phyloP scores from a whole-genome alignment of 2,329 filamentous ascomycete genomes.

The Talaromyces verruculosus region DNA sequence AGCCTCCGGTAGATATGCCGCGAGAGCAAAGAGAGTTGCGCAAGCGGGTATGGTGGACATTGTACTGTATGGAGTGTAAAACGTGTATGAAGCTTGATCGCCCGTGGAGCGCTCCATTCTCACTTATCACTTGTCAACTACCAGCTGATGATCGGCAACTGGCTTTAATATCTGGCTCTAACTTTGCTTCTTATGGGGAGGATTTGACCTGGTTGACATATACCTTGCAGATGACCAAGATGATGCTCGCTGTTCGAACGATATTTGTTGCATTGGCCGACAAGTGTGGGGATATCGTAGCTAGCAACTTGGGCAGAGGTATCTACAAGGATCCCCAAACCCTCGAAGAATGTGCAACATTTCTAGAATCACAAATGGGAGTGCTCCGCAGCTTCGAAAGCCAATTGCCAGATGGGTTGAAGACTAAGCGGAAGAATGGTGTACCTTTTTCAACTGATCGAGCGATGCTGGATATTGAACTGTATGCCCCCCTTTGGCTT shows the following conservation, averaged over 20 bases:
- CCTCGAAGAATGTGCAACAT: slow-evolving; percentile 35
- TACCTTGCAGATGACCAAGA: slow-evolving; percentile 35
- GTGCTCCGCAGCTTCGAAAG: slow-evolving; percentile 35
- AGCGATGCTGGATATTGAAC: slow-evolving; percentile 37
- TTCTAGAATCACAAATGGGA: slow-evolving; percentile 30
- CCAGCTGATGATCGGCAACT: slow-evolving; percentile 40
- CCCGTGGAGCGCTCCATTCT: slow-evolving; percentile 40
- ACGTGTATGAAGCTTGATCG: slow-evolving; percentile 51
- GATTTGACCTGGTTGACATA: slow-evolving; percentile 45
- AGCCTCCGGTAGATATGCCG: slow-evolving; percentile 42
- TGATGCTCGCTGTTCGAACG: slow-evolving; percentile 35
- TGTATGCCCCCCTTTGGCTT: slow-evolving; percentile 42
- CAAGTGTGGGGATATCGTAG: slow-evolving; percentile 28
- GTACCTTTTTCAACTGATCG: slow-evolving; percentile 42
- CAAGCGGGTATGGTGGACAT: slow-evolving; percentile 54
- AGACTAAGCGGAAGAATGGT: slow-evolving; percentile 36
- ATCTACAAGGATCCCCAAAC: slow-evolving; percentile 34
- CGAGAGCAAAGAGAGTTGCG: slow-evolving; percentile 45
- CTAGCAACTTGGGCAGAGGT: slow-evolving; percentile 23
- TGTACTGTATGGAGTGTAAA: slow-evolving; percentile 53
- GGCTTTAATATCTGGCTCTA: slow-evolving; percentile 33
- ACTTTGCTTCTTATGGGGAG: slow-evolving; percentile 33
- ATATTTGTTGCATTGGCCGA: slow-evolving; percentile 41
- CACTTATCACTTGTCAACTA: slow-evolving; percentile 37
- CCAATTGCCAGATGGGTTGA: slow-evolving; percentile 42